Evolutionary conservation across 148 eudicot genomes (phyloP), one percentile per base, ranked within the genome.

Genomic region (Selenicereus undatus): DNA sequence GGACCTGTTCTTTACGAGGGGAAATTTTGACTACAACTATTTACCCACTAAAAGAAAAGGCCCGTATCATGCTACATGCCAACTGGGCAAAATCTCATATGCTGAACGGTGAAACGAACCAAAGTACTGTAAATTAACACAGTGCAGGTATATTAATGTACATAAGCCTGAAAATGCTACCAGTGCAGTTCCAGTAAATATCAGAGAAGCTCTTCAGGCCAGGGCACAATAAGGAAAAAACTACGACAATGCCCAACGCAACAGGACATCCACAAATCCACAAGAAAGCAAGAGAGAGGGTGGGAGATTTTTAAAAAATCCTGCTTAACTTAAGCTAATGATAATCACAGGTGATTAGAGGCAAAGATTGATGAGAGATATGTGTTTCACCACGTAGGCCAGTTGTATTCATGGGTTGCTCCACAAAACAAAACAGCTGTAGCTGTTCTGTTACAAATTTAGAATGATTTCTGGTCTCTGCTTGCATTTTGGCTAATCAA

Each of bases 401-500:
- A 22, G 5, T 24, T 56, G 39, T 43, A 29, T 39, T 27, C 66
- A 18, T 22, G 8, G 8, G 73, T 42, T 45, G 72, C 27, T 74
- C 77, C 58, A 73, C 71, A 24, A 71, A 71, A 73, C 71, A 80
- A 35, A 80, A 58, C 82, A 48, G 60, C 73, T 26, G 60, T 18
- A 27, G 9, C 43, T 24, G 58, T 74, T 62, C 13, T 17, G 6
- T 11, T 30, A 27, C 36, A 0, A 45, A 11, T 75, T 32, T 14
- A 21, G 32, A 74, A 45, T 56, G 52, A 5, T 22, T 18, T 43
- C 45, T 27, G 8, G 48, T 56, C 35, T 26, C 11, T 35, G 51
- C 68, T 22, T 26, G 56, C 13, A 36, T 24, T 64, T 69, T 64
- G 36, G 26, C 81, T 39, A 87, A 62, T 87, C 89, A 3, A 84